A percentile compares a stretch with the other conserved stretches of the same genome.
Evolutionary conservation across 2,329 filamentous ascomycete species (phyloP).

Genomic region (Trichophyton rubrum): DNA sequence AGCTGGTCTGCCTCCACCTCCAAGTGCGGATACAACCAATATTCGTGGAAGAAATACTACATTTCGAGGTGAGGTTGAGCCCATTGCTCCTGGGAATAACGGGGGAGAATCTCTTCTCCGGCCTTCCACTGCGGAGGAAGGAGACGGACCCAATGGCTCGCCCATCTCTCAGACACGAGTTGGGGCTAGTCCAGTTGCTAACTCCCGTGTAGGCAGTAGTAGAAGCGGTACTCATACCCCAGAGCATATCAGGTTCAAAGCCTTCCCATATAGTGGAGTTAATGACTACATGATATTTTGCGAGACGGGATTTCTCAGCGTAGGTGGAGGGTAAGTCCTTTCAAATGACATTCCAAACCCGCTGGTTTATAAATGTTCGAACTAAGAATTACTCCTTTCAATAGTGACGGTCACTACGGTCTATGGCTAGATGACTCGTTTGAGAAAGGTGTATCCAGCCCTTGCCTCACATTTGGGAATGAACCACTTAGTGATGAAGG

Average conservation of each 20-base stretch:
- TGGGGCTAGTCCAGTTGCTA: constrained; percentile 5
- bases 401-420: constrained; percentile 70
- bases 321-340: constrained; percentile 57
- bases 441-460: constrained; percentile 68
- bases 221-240: constrained; percentile 44
- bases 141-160: neutral
- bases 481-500: constrained; percentile 88
- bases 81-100: neutral
- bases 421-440: constrained; percentile 84
- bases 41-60: constrained; percentile 49
- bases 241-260: constrained; percentile 83
- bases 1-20: constrained; percentile 54
- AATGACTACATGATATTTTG: constrained; percentile 97
- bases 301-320: constrained; percentile 68
- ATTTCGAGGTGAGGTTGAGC: constrained; percentile 28
- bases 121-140: neutral
- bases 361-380: neutral
- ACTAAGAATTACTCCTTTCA: constrained; percentile 15
- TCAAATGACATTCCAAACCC: neutral
- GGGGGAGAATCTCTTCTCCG: neutral
- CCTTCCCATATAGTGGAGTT: constrained; percentile 87
- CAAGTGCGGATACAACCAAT: constrained; percentile 53
- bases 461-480: constrained; percentile 87
- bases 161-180: neutral
- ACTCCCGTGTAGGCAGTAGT: constrained; percentile 18